A percentile compares a stretch with the other conserved stretches of the same genome.
Evolutionary conservation across 108 stramenopile genomes (phyloP).

Genomic region (Nitzschia sp.): DNA sequence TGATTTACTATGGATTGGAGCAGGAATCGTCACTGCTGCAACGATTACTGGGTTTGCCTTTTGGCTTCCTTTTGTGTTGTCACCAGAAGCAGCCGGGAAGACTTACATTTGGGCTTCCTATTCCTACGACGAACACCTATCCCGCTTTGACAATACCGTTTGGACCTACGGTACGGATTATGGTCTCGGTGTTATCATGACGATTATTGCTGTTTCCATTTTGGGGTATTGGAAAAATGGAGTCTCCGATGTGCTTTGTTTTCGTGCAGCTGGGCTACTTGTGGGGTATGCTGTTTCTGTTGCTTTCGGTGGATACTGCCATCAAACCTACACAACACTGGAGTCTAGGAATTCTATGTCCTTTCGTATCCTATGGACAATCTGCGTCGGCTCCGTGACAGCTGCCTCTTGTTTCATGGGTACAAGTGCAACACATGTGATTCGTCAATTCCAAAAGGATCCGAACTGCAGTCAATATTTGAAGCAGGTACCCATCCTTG

Average conservation of each 20-base stretch:
- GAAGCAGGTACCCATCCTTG: slow-evolving; percentile 22
- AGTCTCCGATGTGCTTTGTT: slow-evolving; percentile 12
- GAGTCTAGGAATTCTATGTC: slow-evolving; percentile 48
- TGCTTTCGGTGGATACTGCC: slow-evolving; percentile 66
- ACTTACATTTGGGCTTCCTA: slow-evolving; percentile 61
- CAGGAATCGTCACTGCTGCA: not conserved
- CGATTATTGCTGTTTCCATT: slow-evolving; percentile 25
- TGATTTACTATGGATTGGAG: not conserved
- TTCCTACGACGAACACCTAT: slow-evolving; percentile 45
- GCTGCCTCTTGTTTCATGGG: slow-evolving; percentile 76
- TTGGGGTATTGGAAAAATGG: slow-evolving; percentile 4
- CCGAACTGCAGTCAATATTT: slow-evolving; percentile 18
- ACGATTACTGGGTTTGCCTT: slow-evolving; percentile 17
- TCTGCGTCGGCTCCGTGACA: slow-evolving; percentile 81
- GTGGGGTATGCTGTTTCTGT: slow-evolving; percentile 59
- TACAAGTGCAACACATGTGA: slow-evolving; percentile 54
- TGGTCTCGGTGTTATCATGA: slow-evolving; percentile 59
- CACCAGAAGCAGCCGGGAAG: slow-evolving; percentile 34
- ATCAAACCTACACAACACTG: slow-evolving; percentile 59
- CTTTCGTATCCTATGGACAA: slow-evolving; percentile 76
- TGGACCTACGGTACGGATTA: slow-evolving; percentile 89
- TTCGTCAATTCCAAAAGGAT: slow-evolving; percentile 31
- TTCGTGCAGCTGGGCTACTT: slow-evolving; percentile 38
- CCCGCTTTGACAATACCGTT: slow-evolving; percentile 71
- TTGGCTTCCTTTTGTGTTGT: slow-evolving; percentile 51